Conservation (phyloP, 495 filamentous ascomycete species). For the Xylaria longipes region DNA sequence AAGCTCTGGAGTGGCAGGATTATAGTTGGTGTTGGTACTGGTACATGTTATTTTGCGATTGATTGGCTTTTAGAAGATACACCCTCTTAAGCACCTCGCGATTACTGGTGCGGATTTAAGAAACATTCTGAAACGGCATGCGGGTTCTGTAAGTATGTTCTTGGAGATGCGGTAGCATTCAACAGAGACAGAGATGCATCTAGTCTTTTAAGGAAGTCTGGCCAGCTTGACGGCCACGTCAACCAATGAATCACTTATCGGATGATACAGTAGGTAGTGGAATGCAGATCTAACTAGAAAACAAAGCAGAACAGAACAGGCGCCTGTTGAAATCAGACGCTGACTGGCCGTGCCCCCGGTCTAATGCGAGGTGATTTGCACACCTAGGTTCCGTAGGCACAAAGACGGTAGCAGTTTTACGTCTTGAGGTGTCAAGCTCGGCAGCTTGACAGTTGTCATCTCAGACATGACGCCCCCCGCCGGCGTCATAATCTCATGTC, state of each 20-base stretch:
- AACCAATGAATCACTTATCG: background rate
- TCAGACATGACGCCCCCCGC: background rate
- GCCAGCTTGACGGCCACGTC: slow-evolving; percentile 19
- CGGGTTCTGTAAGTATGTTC: background rate
- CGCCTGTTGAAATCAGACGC: background rate
- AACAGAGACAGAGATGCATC: background rate
- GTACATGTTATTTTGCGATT: background rate
- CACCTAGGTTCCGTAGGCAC: background rate
- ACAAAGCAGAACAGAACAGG: background rate
- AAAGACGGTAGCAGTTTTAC: slow-evolving; percentile 3
- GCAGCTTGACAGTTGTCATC: slow-evolving; percentile 9
- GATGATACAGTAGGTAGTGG: background rate
- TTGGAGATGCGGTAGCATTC: background rate
- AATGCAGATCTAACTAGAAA: slow-evolving; percentile 2
- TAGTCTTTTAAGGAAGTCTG: background rate
- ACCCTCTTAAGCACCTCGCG: background rate
- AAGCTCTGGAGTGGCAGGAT: slow-evolving; percentile 11
- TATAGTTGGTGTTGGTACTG: background rate
- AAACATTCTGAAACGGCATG: background rate
- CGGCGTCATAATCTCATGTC: too few species aligned
- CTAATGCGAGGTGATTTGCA: slow-evolving; percentile 14
- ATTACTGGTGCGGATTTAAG: background rate
- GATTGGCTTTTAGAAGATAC: background rate
- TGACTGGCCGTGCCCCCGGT: background rate
- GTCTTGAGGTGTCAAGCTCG: background rate